phyloP scores from a whole-genome alignment of 163 green algal species.

The Picocystis sp. region DNA sequence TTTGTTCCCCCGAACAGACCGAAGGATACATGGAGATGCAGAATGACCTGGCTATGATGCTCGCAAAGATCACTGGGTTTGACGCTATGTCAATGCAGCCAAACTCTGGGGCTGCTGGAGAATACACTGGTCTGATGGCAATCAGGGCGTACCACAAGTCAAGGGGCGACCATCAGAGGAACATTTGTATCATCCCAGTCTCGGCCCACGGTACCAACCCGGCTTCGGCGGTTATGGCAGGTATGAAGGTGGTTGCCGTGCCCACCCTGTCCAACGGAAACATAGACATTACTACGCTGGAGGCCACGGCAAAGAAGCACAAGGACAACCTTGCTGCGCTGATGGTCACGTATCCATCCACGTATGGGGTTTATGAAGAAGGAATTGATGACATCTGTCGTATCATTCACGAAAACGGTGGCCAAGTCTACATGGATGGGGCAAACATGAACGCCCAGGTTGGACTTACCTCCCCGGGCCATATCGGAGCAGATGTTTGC shows the following conservation, averaged over 20 bases:
- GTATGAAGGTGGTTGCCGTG: slow-evolving; percentile 76
- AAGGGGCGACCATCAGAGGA: slow-evolving; percentile 62
- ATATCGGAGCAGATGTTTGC: slow-evolving; percentile 97
- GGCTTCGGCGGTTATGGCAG: slow-evolving; percentile 83
- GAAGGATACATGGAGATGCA: slow-evolving; percentile 86
- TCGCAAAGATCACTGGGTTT: slow-evolving; percentile 60
- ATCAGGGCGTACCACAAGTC: slow-evolving; percentile 87
- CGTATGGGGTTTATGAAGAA: slow-evolving; percentile 95
- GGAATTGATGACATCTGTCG: slow-evolving; percentile 88
- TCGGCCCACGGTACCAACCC: slow-evolving; percentile 97
- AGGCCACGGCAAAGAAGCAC: slow-evolving; percentile 41
- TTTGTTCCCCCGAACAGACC: slow-evolving; percentile 79
- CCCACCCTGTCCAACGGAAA: slow-evolving; percentile 64
- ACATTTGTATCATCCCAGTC: slow-evolving; percentile 97
- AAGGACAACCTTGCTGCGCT: slow-evolving; percentile 75
- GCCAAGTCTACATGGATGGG: slow-evolving; percentile 98
- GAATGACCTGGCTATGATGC: slow-evolving; percentile 44
- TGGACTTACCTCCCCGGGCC: slow-evolving; percentile 83
- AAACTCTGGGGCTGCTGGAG: slow-evolving; percentile 26
- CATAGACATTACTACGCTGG: slow-evolving; percentile 84
- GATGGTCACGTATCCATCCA: slow-evolving; percentile 99
- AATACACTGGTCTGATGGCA: slow-evolving; percentile 96
- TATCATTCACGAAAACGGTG: slow-evolving; percentile 83
- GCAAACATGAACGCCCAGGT: slow-evolving; percentile 99
- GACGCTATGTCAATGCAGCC: slow-evolving; percentile 63